A percentile compares a stretch with the other conserved stretches of the same genome.
phyloP scores from a whole-genome alignment of 495 filamentous ascomycete species.

The Sordaria brevicollis region DNA sequence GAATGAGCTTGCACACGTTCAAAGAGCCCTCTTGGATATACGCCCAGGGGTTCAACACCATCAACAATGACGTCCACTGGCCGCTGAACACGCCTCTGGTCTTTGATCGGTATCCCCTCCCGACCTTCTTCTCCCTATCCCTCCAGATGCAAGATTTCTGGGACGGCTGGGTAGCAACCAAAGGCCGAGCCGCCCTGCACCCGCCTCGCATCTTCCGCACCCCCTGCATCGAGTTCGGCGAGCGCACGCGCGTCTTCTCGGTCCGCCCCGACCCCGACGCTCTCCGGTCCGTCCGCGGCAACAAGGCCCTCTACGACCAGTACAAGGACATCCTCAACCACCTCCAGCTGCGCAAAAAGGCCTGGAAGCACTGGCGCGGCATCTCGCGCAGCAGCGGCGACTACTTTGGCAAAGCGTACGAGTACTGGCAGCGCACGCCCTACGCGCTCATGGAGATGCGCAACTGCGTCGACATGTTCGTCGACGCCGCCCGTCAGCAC shows the following conservation, averaged over 20 bases:
- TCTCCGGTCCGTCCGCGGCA: too few relatives aligned
- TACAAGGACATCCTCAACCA: neutral
- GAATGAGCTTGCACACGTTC: neutral
- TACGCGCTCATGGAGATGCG: neutral
- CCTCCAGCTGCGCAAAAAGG: neutral
- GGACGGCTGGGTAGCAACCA: neutral
- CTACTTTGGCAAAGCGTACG: neutral
- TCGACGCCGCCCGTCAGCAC: neutral
- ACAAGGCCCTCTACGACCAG: too few relatives aligned
- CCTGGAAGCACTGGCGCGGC: neutral
- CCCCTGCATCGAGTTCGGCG: neutral
- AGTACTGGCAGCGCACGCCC: neutral
- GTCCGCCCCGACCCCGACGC: neutral
- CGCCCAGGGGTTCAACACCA: neutral
- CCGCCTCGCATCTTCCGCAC: neutral
- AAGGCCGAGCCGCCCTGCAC: neutral
- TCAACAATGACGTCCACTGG: neutral
- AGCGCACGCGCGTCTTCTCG: neutral
- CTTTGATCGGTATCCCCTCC: neutral
- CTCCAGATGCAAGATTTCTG: neutral
- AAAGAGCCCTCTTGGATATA: neutral
- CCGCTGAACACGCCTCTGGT: neutral
- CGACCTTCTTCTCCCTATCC: neutral
- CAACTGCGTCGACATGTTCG: neutral
- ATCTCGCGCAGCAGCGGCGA: neutral